Evolutionary conservation across 176 grass and related monocot genomes (phyloP).

Genomic region (Eragrostis nindensis): DNA sequence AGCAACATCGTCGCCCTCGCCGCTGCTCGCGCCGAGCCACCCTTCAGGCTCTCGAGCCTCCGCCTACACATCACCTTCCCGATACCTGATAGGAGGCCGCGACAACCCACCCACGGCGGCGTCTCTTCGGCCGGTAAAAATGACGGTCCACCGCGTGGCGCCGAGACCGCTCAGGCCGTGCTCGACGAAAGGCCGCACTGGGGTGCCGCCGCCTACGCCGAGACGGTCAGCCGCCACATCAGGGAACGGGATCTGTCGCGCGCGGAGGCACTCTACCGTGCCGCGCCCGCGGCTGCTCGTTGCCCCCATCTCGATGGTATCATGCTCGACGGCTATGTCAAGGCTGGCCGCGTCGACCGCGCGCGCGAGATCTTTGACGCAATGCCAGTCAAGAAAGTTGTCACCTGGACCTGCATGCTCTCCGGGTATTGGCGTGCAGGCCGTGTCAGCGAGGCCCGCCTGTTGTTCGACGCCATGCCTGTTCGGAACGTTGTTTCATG

Average conservation of each 20-base stretch:
- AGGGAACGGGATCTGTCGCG: not conserved
- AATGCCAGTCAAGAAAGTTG: conserved; percentile 9
- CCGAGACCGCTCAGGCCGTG: not conserved
- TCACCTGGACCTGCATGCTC: conserved; percentile 21
- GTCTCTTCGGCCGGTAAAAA: not conserved
- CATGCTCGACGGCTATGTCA: conserved; percentile 32
- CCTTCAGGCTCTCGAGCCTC: not conserved
- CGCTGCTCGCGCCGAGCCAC: not conserved
- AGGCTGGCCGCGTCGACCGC: conserved; percentile 16
- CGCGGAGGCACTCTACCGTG: conserved; percentile 30
- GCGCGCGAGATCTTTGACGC: conserved; percentile 41
- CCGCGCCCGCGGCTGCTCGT: conserved; percentile 1
- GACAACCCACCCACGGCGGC: not conserved
- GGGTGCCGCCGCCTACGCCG: conserved; percentile 24
- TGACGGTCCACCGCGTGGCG: not conserved
- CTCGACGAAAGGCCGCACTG: not conserved
- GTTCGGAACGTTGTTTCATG: conserved; percentile 50
- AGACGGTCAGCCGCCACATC: not conserved
- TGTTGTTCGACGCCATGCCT: conserved; percentile 67
- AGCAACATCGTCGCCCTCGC: not conserved
- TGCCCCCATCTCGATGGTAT: not conserved
- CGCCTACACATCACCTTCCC: not conserved
- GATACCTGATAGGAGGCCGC: not conserved
- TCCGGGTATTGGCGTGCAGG: conserved; percentile 30
- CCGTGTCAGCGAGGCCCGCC: conserved; percentile 45